Conservation (phyloP, 176 grass and related monocot genomes). For the Musa troglodytarum region DNA sequence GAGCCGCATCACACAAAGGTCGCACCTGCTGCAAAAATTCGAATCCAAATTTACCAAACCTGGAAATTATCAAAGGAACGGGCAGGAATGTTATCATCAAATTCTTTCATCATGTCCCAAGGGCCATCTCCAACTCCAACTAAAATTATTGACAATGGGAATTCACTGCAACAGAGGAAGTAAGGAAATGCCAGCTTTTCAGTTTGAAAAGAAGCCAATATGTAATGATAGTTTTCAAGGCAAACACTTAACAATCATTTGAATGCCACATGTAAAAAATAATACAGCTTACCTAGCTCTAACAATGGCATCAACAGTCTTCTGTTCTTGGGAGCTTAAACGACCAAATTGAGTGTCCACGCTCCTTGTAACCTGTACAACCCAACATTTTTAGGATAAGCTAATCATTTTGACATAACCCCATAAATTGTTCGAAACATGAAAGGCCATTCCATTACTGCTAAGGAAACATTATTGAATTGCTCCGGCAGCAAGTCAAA, state of each 20-base stretch:
- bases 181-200: background rate
- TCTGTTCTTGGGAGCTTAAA: conserved; percentile 76
- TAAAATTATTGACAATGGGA: conserved; percentile 19
- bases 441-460: too few relatives aligned
- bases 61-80: conserved; percentile 23
- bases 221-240: background rate
- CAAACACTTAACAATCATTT: background rate
- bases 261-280: background rate
- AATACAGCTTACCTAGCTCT: conserved; percentile 53
- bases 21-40: background rate
- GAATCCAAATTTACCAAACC: background rate
- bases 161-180: background rate
- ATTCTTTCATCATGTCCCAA: conserved; percentile 28
- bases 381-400: background rate
- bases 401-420: background rate
- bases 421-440: background rate
- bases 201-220: background rate
- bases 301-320: conserved; percentile 89
- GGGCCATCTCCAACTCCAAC: conserved; percentile 25
- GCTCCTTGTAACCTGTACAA: conserved; percentile 72
- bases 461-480: too few relatives aligned
- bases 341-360: conserved; percentile 67
- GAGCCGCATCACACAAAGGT: background rate
- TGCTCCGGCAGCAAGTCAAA: too few relatives aligned
- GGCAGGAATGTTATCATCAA: conserved; percentile 19